These are phyloP conservation scores for Colletotrichum paranaense DNA, from an alignment of 2,329 filamentous ascomycete species.

Conservation along the genomic window DNA sequence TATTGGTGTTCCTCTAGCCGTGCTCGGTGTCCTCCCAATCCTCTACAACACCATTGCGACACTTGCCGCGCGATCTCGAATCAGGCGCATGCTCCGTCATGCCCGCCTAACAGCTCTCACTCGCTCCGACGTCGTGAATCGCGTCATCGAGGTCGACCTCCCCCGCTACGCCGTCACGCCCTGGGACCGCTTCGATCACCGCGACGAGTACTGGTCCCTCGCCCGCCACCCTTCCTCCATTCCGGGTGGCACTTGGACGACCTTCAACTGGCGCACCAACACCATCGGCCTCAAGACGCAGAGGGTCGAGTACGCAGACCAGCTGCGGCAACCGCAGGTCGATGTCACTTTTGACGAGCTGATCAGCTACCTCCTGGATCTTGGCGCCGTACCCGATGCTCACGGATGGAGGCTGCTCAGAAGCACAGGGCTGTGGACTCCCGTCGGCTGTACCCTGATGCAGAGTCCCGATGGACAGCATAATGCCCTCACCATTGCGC, in stretches of 20 bases:
- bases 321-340: slow-evolving; percentile 64
- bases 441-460: slow-evolving; percentile 67
- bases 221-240: slow-evolving; percentile 62
- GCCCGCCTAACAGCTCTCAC: slow-evolving; percentile 70
- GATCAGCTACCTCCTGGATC: slow-evolving; percentile 70
- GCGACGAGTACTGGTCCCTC: slow-evolving; percentile 68
- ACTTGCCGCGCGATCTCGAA: slow-evolving; percentile 68
- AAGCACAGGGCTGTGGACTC: slow-evolving; percentile 70
- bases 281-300: slow-evolving; percentile 71
- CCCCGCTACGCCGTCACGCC: slow-evolving; percentile 73
- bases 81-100: slow-evolving; percentile 67
- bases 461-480: slow-evolving; percentile 60
- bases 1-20: slow-evolving; percentile 59
- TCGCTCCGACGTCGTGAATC: slow-evolving; percentile 72
- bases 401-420: slow-evolving; percentile 69
- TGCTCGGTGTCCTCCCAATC: slow-evolving; percentile 71
- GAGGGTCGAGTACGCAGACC: slow-evolving; percentile 71
- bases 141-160: slow-evolving; percentile 74
- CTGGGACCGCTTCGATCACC: slow-evolving; percentile 63
- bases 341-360: slow-evolving; percentile 69
- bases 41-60: slow-evolving; percentile 73
- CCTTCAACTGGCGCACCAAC: slow-evolving; percentile 74
- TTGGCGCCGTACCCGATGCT: slow-evolving; percentile 70
- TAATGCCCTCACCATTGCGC: slow-evolving; percentile 63
- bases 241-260: slow-evolving; percentile 72